Base-by-base conservation (phyloP, 129 eudicot species). In the Mikania micrantha region DNA sequence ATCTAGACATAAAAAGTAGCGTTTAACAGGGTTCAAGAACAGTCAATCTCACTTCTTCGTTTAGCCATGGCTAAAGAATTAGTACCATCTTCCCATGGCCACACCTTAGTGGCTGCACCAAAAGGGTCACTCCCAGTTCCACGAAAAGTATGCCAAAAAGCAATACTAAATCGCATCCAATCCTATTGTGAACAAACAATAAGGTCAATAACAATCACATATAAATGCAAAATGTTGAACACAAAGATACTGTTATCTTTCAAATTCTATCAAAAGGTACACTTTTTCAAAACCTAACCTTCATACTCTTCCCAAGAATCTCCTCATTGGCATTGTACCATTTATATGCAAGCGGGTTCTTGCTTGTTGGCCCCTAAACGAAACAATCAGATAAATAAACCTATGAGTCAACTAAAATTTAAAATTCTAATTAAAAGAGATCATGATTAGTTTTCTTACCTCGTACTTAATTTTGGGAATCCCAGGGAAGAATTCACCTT, bases 21-120 rank as follows among this genome's bases (percentile, higher is more conserved):
- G 12, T 1, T 52, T 7, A 60, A 4, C 34, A n/a, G n/a, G 1
- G 24, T 75, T 29, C 5, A 24, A 75, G 42, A 32, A 31, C 8
- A 57, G 22, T 5, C 1, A 19, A 79, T 59, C 92, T 77, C 83
- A 94, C 99, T 89, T 79, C 99, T 89, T 82, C 97, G 78, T 77
- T 89, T 94, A 48, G 99, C 99, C 97, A 94, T 94, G 53, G 80
- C 82, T 64, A 94, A n/a, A 1, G 97, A 89, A 70, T 94, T 89
- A 28, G 97, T 94, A 66, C 97, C 99, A 74, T 94, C 99, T 77
- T 94, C 97, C 99, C 99, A 94, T 5, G 97, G 99, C 99, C 99
- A 94, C 77, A 65, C 31, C 82, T 94, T 89, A 41, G 99, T 94
- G 27, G 95, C 80, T 27, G 95, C 85, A 38, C 99, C 99, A 79